Base-by-base conservation (phyloP, 805 yeast species). In the Candida stauntonica region DNA sequence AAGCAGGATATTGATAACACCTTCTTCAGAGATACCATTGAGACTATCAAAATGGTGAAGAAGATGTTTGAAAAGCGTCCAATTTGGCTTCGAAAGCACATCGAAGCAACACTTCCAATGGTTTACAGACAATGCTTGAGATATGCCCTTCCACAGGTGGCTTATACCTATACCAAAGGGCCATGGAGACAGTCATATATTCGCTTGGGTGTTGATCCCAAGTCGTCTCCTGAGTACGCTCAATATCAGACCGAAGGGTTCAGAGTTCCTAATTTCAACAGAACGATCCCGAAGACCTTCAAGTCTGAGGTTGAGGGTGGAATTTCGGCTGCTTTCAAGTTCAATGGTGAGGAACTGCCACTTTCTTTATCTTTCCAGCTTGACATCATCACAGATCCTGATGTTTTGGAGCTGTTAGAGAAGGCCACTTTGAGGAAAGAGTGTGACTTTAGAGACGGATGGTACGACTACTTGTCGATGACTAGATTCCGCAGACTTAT, bases 131-230 rank as follows among this genome's bases (percentile, higher is more conserved):
- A 58, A 59, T 53, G 77, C 54, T 46, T 91, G 31, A 79, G 83
- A 50, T 79, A 74, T 46, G 94, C 96, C 0, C 59, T 93, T 35
- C 95, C 98, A 0, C 81, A 85, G 57, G 83, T 87, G 0, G 73
- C 96, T 0, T 93, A 79, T 57, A 73, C 86, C 29, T 84, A 79
- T 57, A 77, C 83, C 26, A 84, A 83, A 53, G 99, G 99, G 0
- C 99, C 98, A 0, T 93, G 96, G 95, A 72, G 98, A 51, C 87
- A 86, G 43, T 77, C 93, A 9, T 87, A 82, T 57, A 79, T 88
- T 31, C 73, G 67, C 47, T 77, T 79, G 48, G 97, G 96, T 1
- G 68, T 79, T 28, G 86, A 91, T 60, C 97, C 98, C 0, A 64
- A 74, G 29, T 50, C 61, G 2, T 77, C 81, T 33, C 51, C 62